Base-by-base conservation (phyloP, 2,329 filamentous ascomycete species). In the Clarireedia paspali region DNA sequence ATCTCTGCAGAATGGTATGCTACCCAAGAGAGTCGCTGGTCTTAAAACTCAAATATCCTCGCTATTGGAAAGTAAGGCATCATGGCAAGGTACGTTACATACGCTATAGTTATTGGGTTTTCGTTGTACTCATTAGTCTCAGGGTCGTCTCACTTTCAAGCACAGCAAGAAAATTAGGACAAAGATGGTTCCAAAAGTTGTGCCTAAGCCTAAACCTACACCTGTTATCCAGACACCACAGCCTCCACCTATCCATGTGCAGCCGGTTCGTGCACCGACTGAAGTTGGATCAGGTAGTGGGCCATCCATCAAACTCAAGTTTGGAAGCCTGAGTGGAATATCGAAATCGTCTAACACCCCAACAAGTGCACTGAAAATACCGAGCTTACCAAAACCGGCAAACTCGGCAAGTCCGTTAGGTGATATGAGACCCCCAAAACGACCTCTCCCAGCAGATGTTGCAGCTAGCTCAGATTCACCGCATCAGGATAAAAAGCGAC, bases 1-100 rank as follows among this genome's bases (percentile, higher is more conserved):
- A 80, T 60, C 70, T 81, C 38, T 79, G 78, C 63, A 71, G 72
- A 36, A 67, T 77, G 47, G 69, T 82, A 57, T 79, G 79, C 57
- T 73, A 76, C 15, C 69, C 75, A n/a, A 73, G 77, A 20, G 70
- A 73, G 49, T 73, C 74, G 6, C 64, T 80, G 48, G 63, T 74
- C 30, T 60, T 81, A 39, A 76, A 71, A 15, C 66, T 81, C 56
- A 72, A 73, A 53, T 73, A 75, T 54, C 77, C 77, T 44, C 73
- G 69, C 10, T 73, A 72, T 63, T 80, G 75, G 74, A 72, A 66
- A 36, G 74, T 70, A 56, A 67, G 59, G 52, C 56, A 72, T 57
- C 53, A 68, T 50, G 70, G 70, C 60, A 71, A 69, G 64, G 71
- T 73, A 65, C 57, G 65, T 39, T n/a, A 24, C 38, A 36, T 14